Base-by-base conservation (phyloP, 192 early-diverging fungal species). In the Geosiphon pyriformis region DNA sequence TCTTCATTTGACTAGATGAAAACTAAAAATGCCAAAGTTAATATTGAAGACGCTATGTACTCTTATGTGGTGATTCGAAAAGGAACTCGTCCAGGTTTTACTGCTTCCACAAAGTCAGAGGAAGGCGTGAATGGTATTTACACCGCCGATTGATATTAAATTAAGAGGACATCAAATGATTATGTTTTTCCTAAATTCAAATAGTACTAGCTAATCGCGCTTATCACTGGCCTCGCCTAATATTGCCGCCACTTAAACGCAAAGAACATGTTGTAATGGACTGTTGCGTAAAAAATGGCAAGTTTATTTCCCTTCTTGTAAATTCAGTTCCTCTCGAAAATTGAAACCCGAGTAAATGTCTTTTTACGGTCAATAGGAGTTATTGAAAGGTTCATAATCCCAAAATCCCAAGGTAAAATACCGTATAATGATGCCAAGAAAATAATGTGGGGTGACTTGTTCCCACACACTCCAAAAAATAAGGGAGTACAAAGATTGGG, bases 401-500 rank as follows among this genome's bases (percentile, higher is more conserved):
- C 86, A 4, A 89, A 87, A 65, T 81, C 81, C 1, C 84, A 87
- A 60, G 80, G 84, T 57, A 90, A 87, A 78, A 70, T 83, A 56
- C 75, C 78, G 0, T 92, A 90, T 65, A 68, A 82, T n/a, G 91
- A 89, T 70, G 86, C 87, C 0, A 73, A 87, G 20, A 92, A 94
- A 74, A 72, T 80, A 0, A 78, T 73, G 67, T 94, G 92, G 92
- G 91, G 90, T n/a, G 92, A 92, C 66, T 61, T 88, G 30, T 88
- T 91, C 69, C 91, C 90, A 61, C 87, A 92, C 62, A 46, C 31
- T 26, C 85, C 90, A 4, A 90, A 88, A 53, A 85, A 81, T 37
- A 61, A 48, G 31, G 50, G 46, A 15, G 52, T 31, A 34, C 49
- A 42, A 15, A 6, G 37, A 42, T 42, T 42, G 15, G 37, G 37